Evolutionary conservation across 2,329 filamentous ascomycete genomes (phyloP).

Genomic region (Lachnellula hyalina): DNA sequence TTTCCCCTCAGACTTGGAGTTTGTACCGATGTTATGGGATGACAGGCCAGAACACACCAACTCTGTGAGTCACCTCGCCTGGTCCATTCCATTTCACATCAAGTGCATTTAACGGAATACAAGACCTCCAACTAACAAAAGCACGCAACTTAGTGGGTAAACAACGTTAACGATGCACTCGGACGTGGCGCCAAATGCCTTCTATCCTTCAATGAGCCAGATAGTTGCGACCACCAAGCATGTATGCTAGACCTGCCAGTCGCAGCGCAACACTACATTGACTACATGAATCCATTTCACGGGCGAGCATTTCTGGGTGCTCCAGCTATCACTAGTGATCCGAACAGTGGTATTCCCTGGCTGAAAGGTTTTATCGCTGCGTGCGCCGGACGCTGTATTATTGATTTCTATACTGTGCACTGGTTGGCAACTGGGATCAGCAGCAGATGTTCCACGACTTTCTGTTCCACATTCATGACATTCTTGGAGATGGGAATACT

Average conservation of each 20-base stretch:
- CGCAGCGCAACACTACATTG: constrained; percentile 34
- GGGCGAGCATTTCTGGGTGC: constrained; percentile 37
- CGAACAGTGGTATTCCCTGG: constrained; percentile 34
- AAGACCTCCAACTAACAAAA: not conserved
- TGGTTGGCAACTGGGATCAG: constrained; percentile 26
- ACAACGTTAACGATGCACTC: not conserved
- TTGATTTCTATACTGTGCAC: constrained; percentile 40
- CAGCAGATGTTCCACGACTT: constrained; percentile 35
- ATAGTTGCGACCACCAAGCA: not conserved
- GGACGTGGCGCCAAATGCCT: constrained; percentile 1
- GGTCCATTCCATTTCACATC: not conserved
- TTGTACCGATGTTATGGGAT: constrained; percentile 10
- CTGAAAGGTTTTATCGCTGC: constrained; percentile 34
- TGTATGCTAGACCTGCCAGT: not conserved
- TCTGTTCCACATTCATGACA: constrained; percentile 29
- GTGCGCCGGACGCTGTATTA: constrained; percentile 34
- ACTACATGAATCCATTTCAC: constrained; percentile 37
- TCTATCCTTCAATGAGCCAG: constrained; percentile 5
- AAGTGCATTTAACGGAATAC: not conserved
- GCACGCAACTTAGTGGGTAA: not conserved
- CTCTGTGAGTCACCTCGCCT: not conserved
- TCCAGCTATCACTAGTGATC: constrained; percentile 39
- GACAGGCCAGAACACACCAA: not conserved
- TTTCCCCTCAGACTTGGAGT: constrained; percentile 1
- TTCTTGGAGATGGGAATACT: not conserved